Base-by-base conservation (phyloP, 371 early-diverging fungal species). In the Actinomucor elegans region DNA sequence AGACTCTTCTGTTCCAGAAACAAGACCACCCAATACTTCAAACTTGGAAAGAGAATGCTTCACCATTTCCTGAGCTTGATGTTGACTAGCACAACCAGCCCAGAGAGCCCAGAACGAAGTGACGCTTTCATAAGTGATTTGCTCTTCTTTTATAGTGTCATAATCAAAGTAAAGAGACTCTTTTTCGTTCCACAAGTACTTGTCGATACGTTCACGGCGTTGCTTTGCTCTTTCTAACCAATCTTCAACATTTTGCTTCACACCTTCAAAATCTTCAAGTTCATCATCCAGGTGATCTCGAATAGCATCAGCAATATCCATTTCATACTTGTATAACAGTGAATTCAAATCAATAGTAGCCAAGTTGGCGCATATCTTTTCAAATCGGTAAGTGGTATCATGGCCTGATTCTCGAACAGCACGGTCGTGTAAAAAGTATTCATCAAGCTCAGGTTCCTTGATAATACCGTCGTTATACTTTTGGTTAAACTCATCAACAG, bases 401-500 rank as follows among this genome's bases (percentile, higher is more conserved):
- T 98, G 97, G 8, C 97, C 98, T 11, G 94, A 93, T 72, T 97
- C 97, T 35, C 98, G 87, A 3, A 96, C 97, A 0, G 97, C 97
- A 10, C 98, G 87, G 59, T 98, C 98, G 64, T 98, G 97, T 41
- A 94, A 80, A 68, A 98, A 98, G 69, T 96, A 98, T 29, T 75
- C 86, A 75, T 98, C 97, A 35, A 98, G 69, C 50, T 89, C 87
- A 4, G 94, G 94, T 51, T 91, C 93, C 5, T 65, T 46, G 27
- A 94, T 72, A 33, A 74, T 59, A 3, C 80, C 85, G 15, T 59
- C 67, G 29, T 84, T 82, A 71, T 96, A 97, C 54, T 74, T 55
- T 5, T 66, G 52, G 58, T 82, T 84, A 66, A 84, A 95, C 52
- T 84, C 88, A n/a, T 81, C 81, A 17, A 94, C 73, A 26, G 79